Base-by-base conservation (phyloP, 805 yeast genomes). In the Millerozyma miso region DNA sequence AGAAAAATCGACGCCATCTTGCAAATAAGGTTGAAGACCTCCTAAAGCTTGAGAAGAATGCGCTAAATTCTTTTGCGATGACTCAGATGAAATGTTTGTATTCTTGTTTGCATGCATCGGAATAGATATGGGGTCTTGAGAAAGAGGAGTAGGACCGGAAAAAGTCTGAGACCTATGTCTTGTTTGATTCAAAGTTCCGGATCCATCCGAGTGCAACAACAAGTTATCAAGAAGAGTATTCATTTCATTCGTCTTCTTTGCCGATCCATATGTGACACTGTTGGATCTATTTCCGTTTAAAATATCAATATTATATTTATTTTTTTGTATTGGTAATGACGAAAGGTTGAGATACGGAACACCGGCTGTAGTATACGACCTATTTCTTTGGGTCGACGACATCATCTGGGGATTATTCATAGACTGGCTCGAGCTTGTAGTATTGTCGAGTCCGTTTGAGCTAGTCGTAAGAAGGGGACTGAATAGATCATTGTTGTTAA, bases 1-100 rank as follows among this genome's bases (percentile, higher is more conserved):
- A 20, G 76, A 63, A 43, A 83, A 80, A 49, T 83, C 83, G 34
- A 80, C 65, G 45, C 82, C 81, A 55, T 85, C 90, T 61, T 58
- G 60, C 42, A 66, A 52, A 49, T 66, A 44, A 5, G 67, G 56
- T 23, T 51, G 53, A 32, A 49, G 53, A 34, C 26, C 19, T 8
- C 18, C 23, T 4, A 20, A 20, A 18, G 33, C 38, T 8, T 15
- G 17, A 31, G 18, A 19, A 26, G 16, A 42, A 20, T 39, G 35
- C 14, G 35, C 37, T 16, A 31, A 32, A 15, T 36, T 42, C 19
- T 14, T 16, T 14, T 35, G 17, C 10, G 14, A 19, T 19, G 48
- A 48, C 17, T 39, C 39, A 16, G 44, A 53, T 31, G 41, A 45
- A 10, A 37, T 45, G 15, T 39, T 38, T 23, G 38, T 44, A 4